Base-by-base conservation (phyloP, 75 land plant genomes). In the Azolla pinnata region DNA sequence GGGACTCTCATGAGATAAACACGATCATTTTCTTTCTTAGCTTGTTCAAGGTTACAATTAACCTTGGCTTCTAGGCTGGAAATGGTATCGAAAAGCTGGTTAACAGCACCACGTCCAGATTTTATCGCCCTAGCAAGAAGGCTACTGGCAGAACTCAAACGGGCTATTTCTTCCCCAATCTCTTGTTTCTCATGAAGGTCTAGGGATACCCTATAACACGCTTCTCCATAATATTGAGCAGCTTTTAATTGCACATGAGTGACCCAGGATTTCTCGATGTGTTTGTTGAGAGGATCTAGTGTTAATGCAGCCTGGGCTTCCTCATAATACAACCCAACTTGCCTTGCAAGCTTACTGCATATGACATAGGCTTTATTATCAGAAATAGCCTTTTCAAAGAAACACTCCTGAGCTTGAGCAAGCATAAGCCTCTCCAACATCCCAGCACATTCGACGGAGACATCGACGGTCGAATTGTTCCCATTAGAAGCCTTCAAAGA, bases 381-480 rank as follows among this genome's bases (percentile, higher is more conserved):
- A 1, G 78, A 76, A n/a, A 90, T 72, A 2, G 83, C 90, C 64
- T 89, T 95, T 80, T 95, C 99, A 42, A 85, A 95, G 42, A 95
- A 91, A 51, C 99, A 95, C 59, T 95, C 99, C 69, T 95, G 99
- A 0, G 99, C 99, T 66, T 95, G 99, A 0, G 99, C 99, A n/a
- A 95, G 85, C 99, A 95, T 95, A 2, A 95, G 81, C 61, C 80
- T 59, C 75, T 95, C 99, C 24, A 95, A 69, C 99, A 90, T 89
- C 25, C 89, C 97, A 0, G 84, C 85, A 50, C 85, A 89, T 70
- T 95, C 99, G 12, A 78, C 79, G 0, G 88, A 77, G 17, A 95
- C 32, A 54, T 95, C 99, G 0, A 75, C 68, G 0, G 99, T 90
- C 1, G 83, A 78, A 4, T 72, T 54, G 45, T 70, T 75, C 19